Conservation (phyloP, 2,329 filamentous ascomycete genomes). For the Trichophyton schoenleinii region DNA sequence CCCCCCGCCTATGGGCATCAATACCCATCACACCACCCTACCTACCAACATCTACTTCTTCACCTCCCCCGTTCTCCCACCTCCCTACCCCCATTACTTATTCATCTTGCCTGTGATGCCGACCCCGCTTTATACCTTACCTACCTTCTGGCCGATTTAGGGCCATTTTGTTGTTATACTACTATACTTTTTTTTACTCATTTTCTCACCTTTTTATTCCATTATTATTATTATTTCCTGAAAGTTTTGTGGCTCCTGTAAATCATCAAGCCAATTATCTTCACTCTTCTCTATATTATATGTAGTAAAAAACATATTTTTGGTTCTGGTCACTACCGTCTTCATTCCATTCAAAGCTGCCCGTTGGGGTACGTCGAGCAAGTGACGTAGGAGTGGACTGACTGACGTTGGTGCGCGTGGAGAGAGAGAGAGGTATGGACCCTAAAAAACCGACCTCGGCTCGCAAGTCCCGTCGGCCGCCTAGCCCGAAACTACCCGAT, state of each 20-base stretch:
- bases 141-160: neutral
- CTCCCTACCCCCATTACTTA: neutral
- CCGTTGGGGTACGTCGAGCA: no score
- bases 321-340: neutral
- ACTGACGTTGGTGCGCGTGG: no score
- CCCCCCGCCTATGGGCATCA: neutral
- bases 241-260: neutral
- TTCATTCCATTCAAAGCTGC: neutral
- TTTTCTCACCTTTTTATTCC: neutral
- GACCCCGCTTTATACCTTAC: neutral
- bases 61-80: neutral
- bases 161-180: no score
- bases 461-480: neutral
- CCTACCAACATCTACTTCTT: neutral
- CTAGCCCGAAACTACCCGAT: neutral
- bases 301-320: neutral
- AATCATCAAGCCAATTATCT: neutral
- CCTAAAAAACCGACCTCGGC: neutral
- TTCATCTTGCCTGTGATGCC: no score
- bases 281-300: neutral
- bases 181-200: no score
- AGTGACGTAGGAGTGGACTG: no score
- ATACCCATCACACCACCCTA: neutral
- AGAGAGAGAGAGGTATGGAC: no score
- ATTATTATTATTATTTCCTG: neutral